Conservation (phyloP, 2,329 filamentous ascomycete species). For the Dactylellina leptospora region DNA sequence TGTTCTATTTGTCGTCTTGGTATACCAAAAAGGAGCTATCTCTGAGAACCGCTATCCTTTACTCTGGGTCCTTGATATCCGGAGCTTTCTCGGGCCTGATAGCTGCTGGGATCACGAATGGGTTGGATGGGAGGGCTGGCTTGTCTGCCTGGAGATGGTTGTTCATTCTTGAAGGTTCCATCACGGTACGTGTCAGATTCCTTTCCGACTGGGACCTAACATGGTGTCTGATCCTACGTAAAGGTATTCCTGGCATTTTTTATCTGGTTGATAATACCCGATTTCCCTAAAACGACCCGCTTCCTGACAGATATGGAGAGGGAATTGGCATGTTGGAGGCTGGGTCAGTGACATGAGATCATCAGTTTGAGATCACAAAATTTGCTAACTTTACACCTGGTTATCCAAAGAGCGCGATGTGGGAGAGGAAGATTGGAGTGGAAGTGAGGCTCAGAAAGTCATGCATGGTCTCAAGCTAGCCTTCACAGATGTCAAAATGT, state of each 20-base stretch:
- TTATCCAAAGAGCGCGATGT: constrained; percentile 62
- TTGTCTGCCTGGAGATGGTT: constrained; percentile 72
- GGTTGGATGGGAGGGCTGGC: constrained; percentile 69
- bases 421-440: constrained; percentile 71
- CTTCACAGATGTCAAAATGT: constrained; percentile 69
- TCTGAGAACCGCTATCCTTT: constrained; percentile 72
- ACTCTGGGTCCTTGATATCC: constrained; percentile 74
- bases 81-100: constrained; percentile 76
- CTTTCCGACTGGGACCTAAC: not conserved
- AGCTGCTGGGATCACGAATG: constrained; percentile 71
- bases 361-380: not conserved
- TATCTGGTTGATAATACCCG: constrained; percentile 71
- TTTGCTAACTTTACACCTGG: not conserved
- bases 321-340: constrained; percentile 68
- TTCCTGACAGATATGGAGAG: constrained; percentile 70
- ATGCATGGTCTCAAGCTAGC: constrained; percentile 68
- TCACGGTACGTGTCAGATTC: constrained; percentile 63
- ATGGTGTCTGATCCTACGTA: not conserved
- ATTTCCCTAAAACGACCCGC: constrained; percentile 71
- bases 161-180: constrained; percentile 75
- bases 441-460: constrained; percentile 67
- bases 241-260: constrained; percentile 67
- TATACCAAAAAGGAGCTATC: constrained; percentile 75
- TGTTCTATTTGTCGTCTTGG: constrained; percentile 70
- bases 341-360: constrained; percentile 58